Evolutionary conservation across 495 filamentous ascomycete species (phyloP).

Genomic region (Penicillium dipodomyicola): DNA sequence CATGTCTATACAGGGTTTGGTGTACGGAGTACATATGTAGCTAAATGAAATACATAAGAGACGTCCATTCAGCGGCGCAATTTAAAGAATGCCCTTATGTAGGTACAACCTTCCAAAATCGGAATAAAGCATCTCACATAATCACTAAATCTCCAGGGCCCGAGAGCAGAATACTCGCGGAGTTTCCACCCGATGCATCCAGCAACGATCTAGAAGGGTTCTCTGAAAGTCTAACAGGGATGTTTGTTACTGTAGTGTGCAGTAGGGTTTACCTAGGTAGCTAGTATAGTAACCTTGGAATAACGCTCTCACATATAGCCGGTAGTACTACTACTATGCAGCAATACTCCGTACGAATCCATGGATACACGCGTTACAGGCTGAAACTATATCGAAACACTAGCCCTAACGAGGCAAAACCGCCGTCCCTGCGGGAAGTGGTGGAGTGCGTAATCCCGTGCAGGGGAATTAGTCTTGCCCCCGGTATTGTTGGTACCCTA

Average conservation of each 20-base stretch:
- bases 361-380: no score
- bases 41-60: no score
- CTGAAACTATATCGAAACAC: no score
- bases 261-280: neutral
- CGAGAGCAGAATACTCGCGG: no score
- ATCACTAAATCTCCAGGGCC: neutral
- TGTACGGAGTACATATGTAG: no score
- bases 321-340: no score
- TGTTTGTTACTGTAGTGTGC: neutral
- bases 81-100: neutral
- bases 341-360: no score
- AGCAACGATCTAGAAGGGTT: neutral
- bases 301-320: neutral
- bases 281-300: neutral
- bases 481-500: neutral
- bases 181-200: no score
- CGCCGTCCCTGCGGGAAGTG: neutral
- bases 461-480: neutral
- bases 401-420: neutral
- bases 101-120: neutral
- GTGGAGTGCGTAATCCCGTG: neutral
- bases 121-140: neutral
- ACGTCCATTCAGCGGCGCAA: no score
- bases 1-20: no score
- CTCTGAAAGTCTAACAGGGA: neutral